A percentile compares a stretch with the other conserved stretches of the same genome.
These are phyloP conservation scores for Auricularia sp. DNA, from an alignment of 768 basidiomycete species.

Conservation along the genomic window DNA sequence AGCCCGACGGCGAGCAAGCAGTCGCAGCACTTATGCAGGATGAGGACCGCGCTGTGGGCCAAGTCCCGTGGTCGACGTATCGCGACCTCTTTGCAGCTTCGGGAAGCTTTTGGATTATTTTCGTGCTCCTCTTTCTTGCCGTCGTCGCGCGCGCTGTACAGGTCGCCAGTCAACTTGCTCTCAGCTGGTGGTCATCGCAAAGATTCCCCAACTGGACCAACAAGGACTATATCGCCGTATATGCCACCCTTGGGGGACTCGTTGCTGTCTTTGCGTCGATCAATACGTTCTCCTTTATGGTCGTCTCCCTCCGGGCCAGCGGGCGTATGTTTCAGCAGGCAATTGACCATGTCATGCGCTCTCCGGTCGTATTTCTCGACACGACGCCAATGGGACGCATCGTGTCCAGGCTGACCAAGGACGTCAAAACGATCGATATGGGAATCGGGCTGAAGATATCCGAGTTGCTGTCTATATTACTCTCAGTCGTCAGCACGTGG, in stretches of 20 bases:
- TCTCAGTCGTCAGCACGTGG: conserved; percentile 42
- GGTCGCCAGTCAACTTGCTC: conserved; percentile 55
- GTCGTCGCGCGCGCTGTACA: conserved; percentile 38
- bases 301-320: conserved; percentile 27
- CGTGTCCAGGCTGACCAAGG: conserved; percentile 48
- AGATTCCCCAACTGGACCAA: conserved; percentile 45
- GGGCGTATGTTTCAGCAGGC: conserved; percentile 45
- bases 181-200: conserved; percentile 67
- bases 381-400: conserved; percentile 59
- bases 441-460: background rate
- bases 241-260: conserved; percentile 36
- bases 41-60: conserved; percentile 49
- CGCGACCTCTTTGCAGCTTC: conserved; percentile 36
- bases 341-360: conserved; percentile 44
- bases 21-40: conserved; percentile 29
- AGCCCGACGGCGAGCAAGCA: conserved; percentile 15
- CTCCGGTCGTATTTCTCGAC: conserved; percentile 61
- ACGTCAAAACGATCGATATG: conserved; percentile 29
- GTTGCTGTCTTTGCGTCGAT: conserved; percentile 29
- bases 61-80: conserved; percentile 42
- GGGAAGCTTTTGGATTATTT: conserved; percentile 35
- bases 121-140: conserved; percentile 36
- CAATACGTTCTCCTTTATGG: conserved; percentile 32
- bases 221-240: conserved; percentile 57
- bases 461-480: conserved; percentile 33